Base-by-base conservation (phyloP, 495 filamentous ascomycete genomes). In the Penicillium coprophilum region DNA sequence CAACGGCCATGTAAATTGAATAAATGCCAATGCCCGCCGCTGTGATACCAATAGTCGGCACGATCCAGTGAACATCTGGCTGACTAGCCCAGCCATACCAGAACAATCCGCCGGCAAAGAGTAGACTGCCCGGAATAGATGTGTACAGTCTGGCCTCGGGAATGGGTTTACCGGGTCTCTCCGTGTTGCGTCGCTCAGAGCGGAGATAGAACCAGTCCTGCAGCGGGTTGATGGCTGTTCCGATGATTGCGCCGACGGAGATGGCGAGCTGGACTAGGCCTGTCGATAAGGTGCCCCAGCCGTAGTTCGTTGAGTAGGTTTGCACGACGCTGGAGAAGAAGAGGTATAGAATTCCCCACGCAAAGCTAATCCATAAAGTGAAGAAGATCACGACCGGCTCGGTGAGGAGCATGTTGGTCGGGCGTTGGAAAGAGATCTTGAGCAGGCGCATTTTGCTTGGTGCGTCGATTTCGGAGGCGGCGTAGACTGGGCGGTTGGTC, bases 361-460 rank as follows among this genome's bases (percentile, higher is more conserved):
- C 72, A 54, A 85, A 80, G 32, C 77, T 78, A 41, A 77, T 72
- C 75, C 77, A 80, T 10, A 83, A 63, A 0, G 78, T 81, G 67
- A 77, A 80, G 61, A 75, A 77, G 30, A 71, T 70, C 19, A 85
- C 76, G 15, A 85, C 82, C 0, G 76, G 72, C 56, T 84, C 81
- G 20, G 79, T 83, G 17, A 67, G 56, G 10, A 85, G 71, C 68
- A 85, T 74, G 58, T 68, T 66, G 3, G 71, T 62, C 0, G 82
- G 81, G 0, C 79, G 77, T 36, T 73, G 49, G 53, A 79, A 73
- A 11, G 77, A 73, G 11, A 71, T 52, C 19, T 68, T 57, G 5
- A 76, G 47, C 5, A 71, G 50, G 10, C 60, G 51, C 36, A 57
- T 55, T 23, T 62, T 54, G 60, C 58, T 68, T 6, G 59, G 49